These are phyloP conservation scores for Asterella californica DNA, from an alignment of 225 moss, liverwort and hornwort species.

Conservation along the genomic window DNA sequence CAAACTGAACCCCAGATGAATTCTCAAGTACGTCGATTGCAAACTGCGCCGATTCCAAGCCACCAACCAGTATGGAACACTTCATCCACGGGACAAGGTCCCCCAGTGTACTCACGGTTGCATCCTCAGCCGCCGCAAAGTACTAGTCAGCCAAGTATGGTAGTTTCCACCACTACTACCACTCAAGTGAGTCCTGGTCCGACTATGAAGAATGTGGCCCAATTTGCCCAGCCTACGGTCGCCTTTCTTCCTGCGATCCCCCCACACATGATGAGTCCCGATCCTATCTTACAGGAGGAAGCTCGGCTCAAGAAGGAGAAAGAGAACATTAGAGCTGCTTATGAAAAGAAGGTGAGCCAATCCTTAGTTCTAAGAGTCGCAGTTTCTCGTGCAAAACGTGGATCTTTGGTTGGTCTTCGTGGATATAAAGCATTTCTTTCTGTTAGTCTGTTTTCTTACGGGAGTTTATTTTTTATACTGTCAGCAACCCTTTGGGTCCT, in stretches of 20 bases:
- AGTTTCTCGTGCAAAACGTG: background rate
- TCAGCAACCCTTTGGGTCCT: too few relatives aligned
- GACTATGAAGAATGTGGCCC: background rate
- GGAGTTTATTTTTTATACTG: too few relatives aligned
- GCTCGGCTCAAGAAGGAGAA: slow-evolving; percentile 33
- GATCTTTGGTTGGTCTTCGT: background rate
- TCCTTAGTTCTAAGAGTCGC: background rate
- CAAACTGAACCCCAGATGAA: slow-evolving; percentile 12
- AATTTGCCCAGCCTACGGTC: background rate
- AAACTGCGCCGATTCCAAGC: background rate
- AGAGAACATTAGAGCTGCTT: slow-evolving; percentile 20
- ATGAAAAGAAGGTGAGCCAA: slow-evolving; percentile 29
- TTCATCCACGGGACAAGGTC: slow-evolving; percentile 11
- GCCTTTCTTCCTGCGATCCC: slow-evolving; percentile 13
- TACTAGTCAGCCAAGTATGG: slow-evolving; percentile 11
- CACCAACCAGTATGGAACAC: slow-evolving; percentile 27
- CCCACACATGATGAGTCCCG: slow-evolving; percentile 16
- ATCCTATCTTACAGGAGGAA: slow-evolving; percentile 36
- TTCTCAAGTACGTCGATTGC: slow-evolving; percentile 5
- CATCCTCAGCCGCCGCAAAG: slow-evolving; percentile 11
- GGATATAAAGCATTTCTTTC: background rate
- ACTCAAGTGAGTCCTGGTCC: slow-evolving; percentile 10
- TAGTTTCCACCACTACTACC: background rate
- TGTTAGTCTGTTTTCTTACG: background rate
- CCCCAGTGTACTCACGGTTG: slow-evolving; percentile 13